Conservation (phyloP, 164 flowering plant genomes). For the Dillenia suffruticosa region DNA sequence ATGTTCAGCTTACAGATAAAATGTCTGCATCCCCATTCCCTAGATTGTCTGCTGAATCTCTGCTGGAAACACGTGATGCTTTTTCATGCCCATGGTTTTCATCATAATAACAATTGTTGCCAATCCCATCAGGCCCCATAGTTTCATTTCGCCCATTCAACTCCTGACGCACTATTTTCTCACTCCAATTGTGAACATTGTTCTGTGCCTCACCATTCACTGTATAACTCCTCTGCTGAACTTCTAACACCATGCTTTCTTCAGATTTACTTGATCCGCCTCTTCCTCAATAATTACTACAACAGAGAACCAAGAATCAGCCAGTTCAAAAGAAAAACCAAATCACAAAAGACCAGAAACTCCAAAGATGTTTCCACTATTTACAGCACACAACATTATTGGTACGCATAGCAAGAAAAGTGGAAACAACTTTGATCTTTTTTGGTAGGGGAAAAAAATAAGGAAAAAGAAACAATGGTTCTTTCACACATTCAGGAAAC, state of each 20-base stretch:
- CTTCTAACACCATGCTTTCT: conserved; percentile 17
- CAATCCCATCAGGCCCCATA: conserved; percentile 20
- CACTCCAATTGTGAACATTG: conserved; percentile 12
- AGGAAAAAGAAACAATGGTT: no score
- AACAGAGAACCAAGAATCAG: no score
- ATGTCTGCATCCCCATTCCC: conserved; percentile 12
- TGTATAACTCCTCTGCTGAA: conserved; percentile 11
- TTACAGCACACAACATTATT: no score
- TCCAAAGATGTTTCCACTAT: no score
- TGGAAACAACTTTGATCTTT: no score
- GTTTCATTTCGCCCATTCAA: conserved; percentile 21
- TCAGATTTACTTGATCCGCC: not conserved
- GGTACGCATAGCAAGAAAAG: no score
- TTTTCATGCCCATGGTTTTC: conserved; percentile 15
- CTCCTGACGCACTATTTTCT: conserved; percentile 15
- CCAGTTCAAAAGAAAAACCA: no score
- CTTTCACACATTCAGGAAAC: no score
- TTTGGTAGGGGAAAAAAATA: no score
- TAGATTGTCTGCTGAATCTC: conserved; percentile 8
- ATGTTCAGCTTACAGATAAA: conserved; percentile 21
- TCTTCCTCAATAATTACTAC: no score
- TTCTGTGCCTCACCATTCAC: conserved; percentile 26
- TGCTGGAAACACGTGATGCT: conserved; percentile 1
- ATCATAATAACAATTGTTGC: conserved; percentile 3
- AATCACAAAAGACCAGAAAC: no score